These are phyloP conservation scores for Penicillium paxilli DNA, from an alignment of 495 filamentous ascomycete genomes.

Conservation along the genomic window DNA sequence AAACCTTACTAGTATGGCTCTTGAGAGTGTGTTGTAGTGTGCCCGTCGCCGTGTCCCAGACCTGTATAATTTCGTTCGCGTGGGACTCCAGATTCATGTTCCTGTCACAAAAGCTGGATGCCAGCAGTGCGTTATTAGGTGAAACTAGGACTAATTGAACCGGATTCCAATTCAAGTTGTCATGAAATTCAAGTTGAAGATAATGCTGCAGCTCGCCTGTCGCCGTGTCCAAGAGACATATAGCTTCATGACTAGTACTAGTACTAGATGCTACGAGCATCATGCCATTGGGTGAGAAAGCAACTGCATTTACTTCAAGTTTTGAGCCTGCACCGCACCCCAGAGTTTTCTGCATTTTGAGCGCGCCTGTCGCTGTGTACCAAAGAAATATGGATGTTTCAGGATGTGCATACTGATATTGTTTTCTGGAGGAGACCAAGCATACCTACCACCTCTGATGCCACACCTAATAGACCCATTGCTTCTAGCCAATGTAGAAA, in stretches of 20 bases:
- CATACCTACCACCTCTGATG: neutral
- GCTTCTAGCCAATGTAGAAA: neutral
- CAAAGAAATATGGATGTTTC: neutral
- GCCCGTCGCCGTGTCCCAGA: slow-evolving; percentile 4
- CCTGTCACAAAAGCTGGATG: slow-evolving; percentile 30
- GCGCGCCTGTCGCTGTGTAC: neutral
- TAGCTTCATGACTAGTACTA: too few species aligned
- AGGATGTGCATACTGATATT: neutral
- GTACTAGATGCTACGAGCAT: too few species aligned
- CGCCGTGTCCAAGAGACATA: neutral
- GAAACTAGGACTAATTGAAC: slow-evolving; percentile 25
- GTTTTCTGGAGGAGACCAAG: neutral
- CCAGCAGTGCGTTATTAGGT: slow-evolving; percentile 17
- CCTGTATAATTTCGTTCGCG: slow-evolving; percentile 20
- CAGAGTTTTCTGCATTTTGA: too few species aligned
- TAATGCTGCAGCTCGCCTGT: neutral
- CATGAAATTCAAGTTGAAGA: too few species aligned
- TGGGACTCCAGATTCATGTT: too few species aligned
- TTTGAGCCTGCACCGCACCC: too few species aligned
- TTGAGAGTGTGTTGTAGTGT: slow-evolving; percentile 9
- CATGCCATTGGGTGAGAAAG: too few species aligned
- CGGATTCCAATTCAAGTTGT: neutral
- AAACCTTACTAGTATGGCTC: slow-evolving; percentile 16
- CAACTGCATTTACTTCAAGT: too few species aligned
- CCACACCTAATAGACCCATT: neutral